phyloP scores from a whole-genome alignment of 2,329 filamentous ascomycete genomes.

The Colletotrichum viniferum region DNA sequence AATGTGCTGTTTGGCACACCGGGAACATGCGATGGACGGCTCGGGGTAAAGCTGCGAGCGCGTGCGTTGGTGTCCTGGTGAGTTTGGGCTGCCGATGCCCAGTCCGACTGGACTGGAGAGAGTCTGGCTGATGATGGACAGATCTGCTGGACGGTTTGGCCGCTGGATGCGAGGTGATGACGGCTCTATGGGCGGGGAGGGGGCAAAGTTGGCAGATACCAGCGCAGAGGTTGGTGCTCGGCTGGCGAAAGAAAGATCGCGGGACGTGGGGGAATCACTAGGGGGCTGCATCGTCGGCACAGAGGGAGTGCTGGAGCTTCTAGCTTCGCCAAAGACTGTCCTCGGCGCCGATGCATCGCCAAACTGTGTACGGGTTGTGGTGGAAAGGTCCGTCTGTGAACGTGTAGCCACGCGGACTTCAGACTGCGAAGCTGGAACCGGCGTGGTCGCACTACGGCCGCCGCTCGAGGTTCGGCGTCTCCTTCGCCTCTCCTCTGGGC shows the following conservation, averaged over 20 bases:
- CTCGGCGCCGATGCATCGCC: constrained; percentile 40
- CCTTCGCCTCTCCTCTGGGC: constrained; percentile 46
- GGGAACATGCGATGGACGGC: constrained; percentile 74
- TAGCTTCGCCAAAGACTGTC: constrained; percentile 44
- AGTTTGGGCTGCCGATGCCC: constrained; percentile 35
- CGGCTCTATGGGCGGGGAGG: constrained; percentile 20
- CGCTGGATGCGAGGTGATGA: constrained; percentile 21
- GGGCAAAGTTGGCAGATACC: constrained; percentile 20
- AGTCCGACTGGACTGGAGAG: constrained; percentile 30
- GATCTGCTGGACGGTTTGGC: constrained; percentile 41
- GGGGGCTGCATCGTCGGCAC: constrained; percentile 30
- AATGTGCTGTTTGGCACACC: constrained; percentile 74
- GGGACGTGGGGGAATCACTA: constrained; percentile 22
- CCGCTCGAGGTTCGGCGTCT: constrained; percentile 59
- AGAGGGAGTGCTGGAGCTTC: constrained; percentile 44
- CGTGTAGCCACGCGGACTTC: constrained; percentile 57
- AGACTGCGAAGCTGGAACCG: constrained; percentile 44
- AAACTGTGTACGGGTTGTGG: constrained; percentile 42
- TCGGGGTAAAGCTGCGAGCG: constrained; percentile 65
- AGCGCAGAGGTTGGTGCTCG: constrained; percentile 28
- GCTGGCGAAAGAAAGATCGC: constrained; percentile 41
- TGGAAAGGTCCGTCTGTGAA: constrained; percentile 67
- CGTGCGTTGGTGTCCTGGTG: constrained; percentile 42
- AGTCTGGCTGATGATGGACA: constrained; percentile 39
- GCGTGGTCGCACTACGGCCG: constrained; percentile 58